These are phyloP conservation scores for Porodaedalea pini DNA, from an alignment of 1,284 basidiomycete species.

Conservation along the genomic window DNA sequence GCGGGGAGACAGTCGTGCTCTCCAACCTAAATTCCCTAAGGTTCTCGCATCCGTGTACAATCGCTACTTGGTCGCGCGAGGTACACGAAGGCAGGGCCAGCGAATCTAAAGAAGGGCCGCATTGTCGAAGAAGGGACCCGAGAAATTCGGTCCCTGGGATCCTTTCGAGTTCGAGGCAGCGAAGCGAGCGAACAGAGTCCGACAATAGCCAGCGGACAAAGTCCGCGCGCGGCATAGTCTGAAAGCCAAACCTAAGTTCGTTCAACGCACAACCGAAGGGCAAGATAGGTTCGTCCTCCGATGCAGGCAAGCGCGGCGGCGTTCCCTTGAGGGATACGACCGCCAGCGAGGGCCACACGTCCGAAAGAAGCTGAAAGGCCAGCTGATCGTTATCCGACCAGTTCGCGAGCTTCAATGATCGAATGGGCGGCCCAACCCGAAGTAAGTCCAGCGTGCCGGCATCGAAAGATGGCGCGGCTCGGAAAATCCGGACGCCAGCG, in stretches of 20 bases:
- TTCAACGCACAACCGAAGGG: slow-evolving; percentile 46
- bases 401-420: slow-evolving; percentile 58
- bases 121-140: slow-evolving; percentile 47
- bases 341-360: slow-evolving; percentile 53
- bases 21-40: slow-evolving; percentile 54
- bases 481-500: slow-evolving; percentile 46
- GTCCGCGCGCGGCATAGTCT: slow-evolving; percentile 51
- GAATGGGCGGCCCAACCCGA: slow-evolving; percentile 50
- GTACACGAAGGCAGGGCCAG: slow-evolving; percentile 54
- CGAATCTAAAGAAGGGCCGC: slow-evolving; percentile 46
- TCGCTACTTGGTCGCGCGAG: slow-evolving; percentile 43
- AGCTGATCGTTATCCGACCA: slow-evolving; percentile 61
- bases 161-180: slow-evolving; percentile 51
- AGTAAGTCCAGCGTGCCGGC: slow-evolving; percentile 48
- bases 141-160: slow-evolving; percentile 52
- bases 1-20: slow-evolving; percentile 41
- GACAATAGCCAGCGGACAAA: slow-evolving; percentile 68
- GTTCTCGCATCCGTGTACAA: slow-evolving; percentile 44
- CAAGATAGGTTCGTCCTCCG: slow-evolving; percentile 28
- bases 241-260: slow-evolving; percentile 58
- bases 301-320: slow-evolving; percentile 45
- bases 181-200: slow-evolving; percentile 46
- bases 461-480: slow-evolving; percentile 53
- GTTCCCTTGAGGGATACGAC: slow-evolving; percentile 58
- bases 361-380: slow-evolving; percentile 54